Base-by-base conservation (phyloP, 2,329 filamentous ascomycete genomes). In the Clarireedia sp. region DNA sequence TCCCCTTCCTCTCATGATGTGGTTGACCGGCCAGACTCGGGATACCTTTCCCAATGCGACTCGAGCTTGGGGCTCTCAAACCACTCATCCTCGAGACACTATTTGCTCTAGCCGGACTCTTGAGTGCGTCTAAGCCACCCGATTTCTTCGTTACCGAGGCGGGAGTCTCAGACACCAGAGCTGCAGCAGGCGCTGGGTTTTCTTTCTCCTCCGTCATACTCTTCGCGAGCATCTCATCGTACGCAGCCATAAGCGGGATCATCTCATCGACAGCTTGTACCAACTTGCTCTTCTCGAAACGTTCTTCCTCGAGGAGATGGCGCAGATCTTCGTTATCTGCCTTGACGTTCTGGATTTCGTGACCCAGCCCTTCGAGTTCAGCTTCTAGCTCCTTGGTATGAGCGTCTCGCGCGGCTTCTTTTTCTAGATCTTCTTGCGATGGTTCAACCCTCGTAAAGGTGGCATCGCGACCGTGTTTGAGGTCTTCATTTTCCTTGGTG, bases 221-320 rank as follows among this genome's bases (percentile, higher is more conserved):
- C 45, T 67, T 60, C 56, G 65, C 60, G 47, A 67, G 55, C 66
- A 68, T 64, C 43, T 67, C 60, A 57, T 69, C 70, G 48, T 74
- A 67, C 41, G 63, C 71, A 49, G 77, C 71, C 64, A 73, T 78
- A 69, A 83, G 77, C 72, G 92, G 83, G 72, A 94, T 85, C 83
- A 94, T 87, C 73, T 94, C 89, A 69, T 94, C 89, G 1, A 89
- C 89, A 5, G 90, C 79, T 55, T 83, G 81, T 37, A 94, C 89
- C 40, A 94, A 75, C 72, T 92, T 89, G 52, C 87, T 86, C 75
- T 94, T 92, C 72, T 94, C 89, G 19, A 90, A 80, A 6, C 89
- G 79, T 72, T 94, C 89, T 58, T 79, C 76, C 68, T 90, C 84
- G 7, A 94, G 76, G 62, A 88, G 78, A 17, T 74, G 70, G 36